A percentile compares a stretch with the other conserved stretches of the same genome.
Evolutionary conservation across 306 rosid genomes (phyloP).

Genomic region (Myrica gale): DNA sequence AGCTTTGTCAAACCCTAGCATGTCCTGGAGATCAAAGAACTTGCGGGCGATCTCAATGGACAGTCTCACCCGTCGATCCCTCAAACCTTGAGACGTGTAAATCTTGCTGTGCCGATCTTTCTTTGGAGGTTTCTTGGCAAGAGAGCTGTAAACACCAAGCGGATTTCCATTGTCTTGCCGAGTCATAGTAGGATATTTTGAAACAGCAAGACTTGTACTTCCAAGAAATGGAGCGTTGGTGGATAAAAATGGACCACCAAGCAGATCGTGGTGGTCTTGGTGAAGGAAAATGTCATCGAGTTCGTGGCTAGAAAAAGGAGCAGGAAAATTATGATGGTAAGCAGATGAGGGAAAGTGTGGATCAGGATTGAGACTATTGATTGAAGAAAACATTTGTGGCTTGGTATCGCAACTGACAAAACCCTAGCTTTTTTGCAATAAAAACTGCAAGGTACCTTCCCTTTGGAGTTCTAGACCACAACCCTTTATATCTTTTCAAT

Average conservation of each 20-base stretch:
- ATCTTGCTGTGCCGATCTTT: conserved; percentile 95
- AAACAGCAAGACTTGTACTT: conserved; percentile 27
- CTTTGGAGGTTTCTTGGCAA: conserved; percentile 39
- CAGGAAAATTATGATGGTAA: conserved; percentile 26
- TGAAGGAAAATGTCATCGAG: conserved; percentile 24
- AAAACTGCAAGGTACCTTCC: conserved; percentile 39
- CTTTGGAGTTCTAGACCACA: conserved; percentile 5
- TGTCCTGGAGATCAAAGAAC: conserved; percentile 96
- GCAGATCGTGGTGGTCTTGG: conserved; percentile 40
- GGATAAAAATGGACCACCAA: conserved; percentile 38
- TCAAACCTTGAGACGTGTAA: conserved; percentile 82
- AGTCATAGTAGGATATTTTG: conserved; percentile 26
- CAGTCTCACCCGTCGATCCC: conserved; percentile 84
- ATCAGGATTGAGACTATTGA: conserved; percentile 38
- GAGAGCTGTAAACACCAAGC: conserved; percentile 32
- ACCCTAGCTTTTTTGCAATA: conserved; percentile 37
- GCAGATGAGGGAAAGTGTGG: conserved; percentile 53
- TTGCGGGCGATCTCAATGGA: conserved; percentile 78
- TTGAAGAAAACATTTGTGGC: conserved; percentile 58
- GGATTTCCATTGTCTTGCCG: conserved; percentile 26
- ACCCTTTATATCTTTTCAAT: conserved; percentile 22
- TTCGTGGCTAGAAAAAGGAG: conserved; percentile 36
- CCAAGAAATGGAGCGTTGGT: conserved; percentile 33
- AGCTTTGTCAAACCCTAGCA: conserved; percentile 93
- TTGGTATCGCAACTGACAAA: conserved; percentile 27